Base-by-base conservation (phyloP, 78 protist genomes). In the Dictyostelium brefeldianum region DNA sequence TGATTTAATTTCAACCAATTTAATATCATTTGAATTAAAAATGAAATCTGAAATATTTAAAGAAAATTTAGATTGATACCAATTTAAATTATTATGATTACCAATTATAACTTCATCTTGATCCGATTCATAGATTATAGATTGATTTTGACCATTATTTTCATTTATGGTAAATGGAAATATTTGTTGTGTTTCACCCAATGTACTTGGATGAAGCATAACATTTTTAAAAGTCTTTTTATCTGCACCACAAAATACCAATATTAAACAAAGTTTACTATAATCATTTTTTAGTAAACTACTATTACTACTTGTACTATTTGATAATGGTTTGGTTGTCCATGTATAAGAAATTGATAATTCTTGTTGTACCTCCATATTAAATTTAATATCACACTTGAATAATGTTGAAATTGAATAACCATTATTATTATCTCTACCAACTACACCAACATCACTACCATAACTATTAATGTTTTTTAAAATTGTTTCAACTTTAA, bases 401-500 rank as follows among this genome's bases (percentile, higher is more conserved):
- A 67, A 67, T 25, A 67, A 17, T 31, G 75, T 67, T 67, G 75
- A 67, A 67, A 67, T 67, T 67, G 75, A 31, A 31, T 31, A 67
- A 7, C 31, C 31, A 31, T 67, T 11, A 67, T 25, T n/a, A 25
- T 25, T 25, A 27, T 27, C 17, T 10, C 4, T 12, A 62, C 20
- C 4, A 22, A 5, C 6, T 20, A 17, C 43, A 62, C 20, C 4
- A 22, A 5, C 6, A 59, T 22, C 3, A 59, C 6, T n/a, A 22
- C 5, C 20, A 57, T 57, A 20, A n/a, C 14, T 27, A 29, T 12
- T 29, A 12, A 10, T 14, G 27, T 27, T 29, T 27, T 25, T 31
- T 31, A n/a, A 31, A 29, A 25, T 31, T 15, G 50, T 67, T 31
- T 67, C 48, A 29, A 67, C 12, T 67, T 73, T 73, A n/a, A 51